Evolutionary conservation across 805 yeast species (phyloP).

Genomic region (Suhomyces prunicola): DNA sequence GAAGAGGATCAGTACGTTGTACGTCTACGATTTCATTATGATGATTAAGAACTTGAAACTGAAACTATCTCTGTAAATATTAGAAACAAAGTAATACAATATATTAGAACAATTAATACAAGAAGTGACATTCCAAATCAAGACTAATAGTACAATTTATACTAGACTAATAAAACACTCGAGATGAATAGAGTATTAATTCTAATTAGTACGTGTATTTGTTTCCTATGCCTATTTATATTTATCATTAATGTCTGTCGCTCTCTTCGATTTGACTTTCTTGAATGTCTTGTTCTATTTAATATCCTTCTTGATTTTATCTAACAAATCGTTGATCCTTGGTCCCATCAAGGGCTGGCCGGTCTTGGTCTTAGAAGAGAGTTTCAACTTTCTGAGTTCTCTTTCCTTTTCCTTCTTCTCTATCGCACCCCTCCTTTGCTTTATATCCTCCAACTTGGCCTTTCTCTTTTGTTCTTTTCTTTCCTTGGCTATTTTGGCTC

Average conservation of each 20-base stretch:
- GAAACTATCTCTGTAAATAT: neutral
- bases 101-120: too few species aligned
- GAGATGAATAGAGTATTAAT: too few species aligned
- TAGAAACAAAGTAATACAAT: neutral
- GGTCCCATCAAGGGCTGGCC: constrained; percentile 96
- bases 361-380: constrained; percentile 51
- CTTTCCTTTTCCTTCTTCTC: constrained; percentile 39
- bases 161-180: neutral
- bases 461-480: constrained; percentile 43
- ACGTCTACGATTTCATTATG: constrained; percentile 32
- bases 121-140: neutral
- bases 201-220: too few species aligned
- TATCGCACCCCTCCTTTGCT: constrained; percentile 32
- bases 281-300: neutral
- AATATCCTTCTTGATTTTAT: constrained; percentile 51
- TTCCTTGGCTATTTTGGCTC: constrained; percentile 44
- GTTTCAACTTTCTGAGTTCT: constrained; percentile 39
- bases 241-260: too few species aligned
- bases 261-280: too few species aligned
- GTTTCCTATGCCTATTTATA: too few species aligned
- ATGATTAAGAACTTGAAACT: constrained; percentile 10
- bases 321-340: constrained; percentile 71
- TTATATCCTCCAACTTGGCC: constrained; percentile 38
- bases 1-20: constrained; percentile 28
- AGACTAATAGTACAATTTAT: neutral